Evolutionary conservation across 1,284 basidiomycete species (phyloP).

Genomic region (Malassezia japonica): DNA sequence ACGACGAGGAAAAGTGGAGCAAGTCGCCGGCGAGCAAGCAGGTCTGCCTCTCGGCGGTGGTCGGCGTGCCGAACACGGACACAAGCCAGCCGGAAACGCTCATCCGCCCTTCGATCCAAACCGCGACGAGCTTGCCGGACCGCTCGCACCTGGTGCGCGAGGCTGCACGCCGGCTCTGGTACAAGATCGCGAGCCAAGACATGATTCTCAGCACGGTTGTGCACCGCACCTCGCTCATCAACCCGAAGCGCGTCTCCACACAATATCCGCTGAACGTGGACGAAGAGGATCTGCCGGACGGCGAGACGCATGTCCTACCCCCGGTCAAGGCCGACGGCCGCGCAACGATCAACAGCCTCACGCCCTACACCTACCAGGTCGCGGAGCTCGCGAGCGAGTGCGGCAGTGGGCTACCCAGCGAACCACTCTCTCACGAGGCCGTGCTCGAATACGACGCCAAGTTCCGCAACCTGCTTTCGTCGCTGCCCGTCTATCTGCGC

Average conservation of each 20-base stretch:
- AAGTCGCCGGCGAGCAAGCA: conserved; percentile 19
- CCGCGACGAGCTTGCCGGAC: conserved; percentile 26
- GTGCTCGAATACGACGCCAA: conserved; percentile 29
- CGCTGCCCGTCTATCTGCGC: conserved; percentile 27
- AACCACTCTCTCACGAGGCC: conserved; percentile 22
- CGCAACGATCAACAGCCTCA: conserved; percentile 26
- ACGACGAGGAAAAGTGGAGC: conserved; percentile 23
- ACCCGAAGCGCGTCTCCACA: conserved; percentile 21
- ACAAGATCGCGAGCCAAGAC: conserved; percentile 10
- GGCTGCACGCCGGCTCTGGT: conserved; percentile 30
- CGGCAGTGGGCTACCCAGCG: conserved; percentile 21
- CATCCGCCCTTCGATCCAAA: conserved; percentile 9
- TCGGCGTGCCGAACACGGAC: background rate
- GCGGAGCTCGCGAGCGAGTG: conserved; percentile 23
- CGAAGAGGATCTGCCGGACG: conserved; percentile 22
- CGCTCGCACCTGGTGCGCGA: conserved; percentile 37
- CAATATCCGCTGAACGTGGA: conserved; percentile 32
- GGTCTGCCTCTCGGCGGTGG: conserved; percentile 23
- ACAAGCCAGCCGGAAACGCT: background rate
- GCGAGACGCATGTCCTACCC: conserved; percentile 10
- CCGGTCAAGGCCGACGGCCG: conserved; percentile 14
- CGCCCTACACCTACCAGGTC: conserved; percentile 25
- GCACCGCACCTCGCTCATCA: conserved; percentile 18
- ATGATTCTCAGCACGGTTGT: conserved; percentile 17
- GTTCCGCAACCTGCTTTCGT: conserved; percentile 23